Evolutionary conservation across 1,284 basidiomycete species (phyloP).

Genomic region (Apiotrichum gamsii): DNA sequence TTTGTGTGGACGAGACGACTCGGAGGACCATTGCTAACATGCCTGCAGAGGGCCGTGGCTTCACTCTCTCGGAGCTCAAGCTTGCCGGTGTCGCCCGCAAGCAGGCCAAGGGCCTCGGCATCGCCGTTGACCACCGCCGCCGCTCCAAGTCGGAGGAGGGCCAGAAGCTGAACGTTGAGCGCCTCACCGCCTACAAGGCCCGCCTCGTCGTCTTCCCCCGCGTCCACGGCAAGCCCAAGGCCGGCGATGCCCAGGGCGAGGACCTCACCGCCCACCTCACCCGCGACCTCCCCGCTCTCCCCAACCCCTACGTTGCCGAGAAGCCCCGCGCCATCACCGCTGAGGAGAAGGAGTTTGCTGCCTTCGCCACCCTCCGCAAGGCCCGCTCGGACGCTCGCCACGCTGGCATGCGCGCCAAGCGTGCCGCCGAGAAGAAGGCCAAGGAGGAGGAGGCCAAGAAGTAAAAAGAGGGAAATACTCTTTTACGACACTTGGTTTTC

Average conservation of each 20-base stretch:
- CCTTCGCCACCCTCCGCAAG: slow-evolving; percentile 82
- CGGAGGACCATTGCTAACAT: not conserved
- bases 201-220: slow-evolving; percentile 81
- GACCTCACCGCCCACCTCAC: slow-evolving; percentile 77
- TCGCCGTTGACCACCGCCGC: slow-evolving; percentile 95
- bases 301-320: slow-evolving; percentile 65
- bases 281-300: slow-evolving; percentile 64
- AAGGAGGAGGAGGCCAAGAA: slow-evolving; percentile 45
- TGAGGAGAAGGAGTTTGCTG: slow-evolving; percentile 84
- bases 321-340: slow-evolving; percentile 86
- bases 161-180: slow-evolving; percentile 90
- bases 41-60: slow-evolving; percentile 76
- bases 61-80: slow-evolving; percentile 93
- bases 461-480: slow-evolving; percentile 31
- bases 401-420: slow-evolving; percentile 77
- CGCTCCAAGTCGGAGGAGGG: slow-evolving; percentile 97
- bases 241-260: slow-evolving; percentile 84
- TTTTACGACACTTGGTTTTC: slow-evolving; percentile 15
- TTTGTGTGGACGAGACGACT: no score
- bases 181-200: slow-evolving; percentile 88
- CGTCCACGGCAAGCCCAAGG: slow-evolving; percentile 91
- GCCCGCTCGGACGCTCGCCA: slow-evolving; percentile 77
- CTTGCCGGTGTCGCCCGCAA: slow-evolving; percentile 92
- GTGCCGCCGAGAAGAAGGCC: slow-evolving; percentile 49
- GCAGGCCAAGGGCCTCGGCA: slow-evolving; percentile 86